These are phyloP conservation scores for Leishmania amazonensis DNA, from an alignment of 208 protist genomes.

Conservation along the genomic window DNA sequence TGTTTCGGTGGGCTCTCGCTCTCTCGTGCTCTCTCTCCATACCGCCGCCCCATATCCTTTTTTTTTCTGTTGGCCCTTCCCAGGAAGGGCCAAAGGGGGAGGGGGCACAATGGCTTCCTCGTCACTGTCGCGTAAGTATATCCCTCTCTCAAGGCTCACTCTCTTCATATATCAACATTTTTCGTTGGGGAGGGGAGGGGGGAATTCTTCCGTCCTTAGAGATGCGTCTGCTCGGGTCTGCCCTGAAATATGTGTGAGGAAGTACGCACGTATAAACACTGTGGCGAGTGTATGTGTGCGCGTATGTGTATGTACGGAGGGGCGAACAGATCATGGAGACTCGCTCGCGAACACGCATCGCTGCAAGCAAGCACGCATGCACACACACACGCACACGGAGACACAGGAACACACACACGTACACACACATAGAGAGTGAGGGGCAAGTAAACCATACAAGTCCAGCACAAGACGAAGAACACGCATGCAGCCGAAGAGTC, in stretches of 20 bases:
- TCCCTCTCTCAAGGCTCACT: background rate
- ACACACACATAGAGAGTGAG: background rate
- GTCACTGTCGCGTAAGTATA: background rate
- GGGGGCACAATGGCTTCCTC: background rate
- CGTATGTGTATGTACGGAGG: background rate
- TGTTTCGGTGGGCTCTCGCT: background rate
- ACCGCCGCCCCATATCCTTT: background rate
- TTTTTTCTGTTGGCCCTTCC: background rate
- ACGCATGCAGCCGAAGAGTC: background rate
- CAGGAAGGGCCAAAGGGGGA: background rate
- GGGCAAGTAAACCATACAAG: background rate
- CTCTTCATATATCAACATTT: background rate
- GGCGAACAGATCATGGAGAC: background rate
- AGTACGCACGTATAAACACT: background rate
- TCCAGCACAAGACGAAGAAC: background rate
- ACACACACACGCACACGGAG: background rate
- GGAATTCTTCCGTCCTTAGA: background rate
- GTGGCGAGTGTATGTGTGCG: background rate
- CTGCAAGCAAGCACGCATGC: background rate
- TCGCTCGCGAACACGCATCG: background rate
- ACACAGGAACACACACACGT: too few relatives aligned
- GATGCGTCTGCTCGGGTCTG: background rate
- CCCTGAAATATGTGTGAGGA: background rate
- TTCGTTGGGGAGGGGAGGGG: background rate
- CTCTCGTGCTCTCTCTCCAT: background rate